Evolutionary conservation across 2,329 filamentous ascomycete genomes (phyloP).

Genomic region (Colletotrichum tanaceti): DNA sequence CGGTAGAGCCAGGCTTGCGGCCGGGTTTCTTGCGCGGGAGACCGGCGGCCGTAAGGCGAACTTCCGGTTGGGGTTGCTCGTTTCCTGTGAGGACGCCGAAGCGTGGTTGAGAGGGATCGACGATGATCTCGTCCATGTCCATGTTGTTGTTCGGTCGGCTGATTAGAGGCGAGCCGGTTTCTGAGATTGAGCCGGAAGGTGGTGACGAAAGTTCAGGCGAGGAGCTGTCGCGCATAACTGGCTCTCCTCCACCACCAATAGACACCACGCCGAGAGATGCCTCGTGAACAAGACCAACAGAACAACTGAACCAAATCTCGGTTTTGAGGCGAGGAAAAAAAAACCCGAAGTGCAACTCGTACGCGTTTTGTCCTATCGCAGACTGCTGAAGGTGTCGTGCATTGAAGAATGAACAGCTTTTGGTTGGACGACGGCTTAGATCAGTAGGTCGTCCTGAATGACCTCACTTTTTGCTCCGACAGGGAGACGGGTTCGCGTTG

Average conservation of each 20-base stretch:
- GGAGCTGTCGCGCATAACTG: constrained; percentile 53
- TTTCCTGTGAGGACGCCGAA: constrained; percentile 49
- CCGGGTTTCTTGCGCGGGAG: constrained; percentile 73
- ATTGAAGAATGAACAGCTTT: constrained; percentile 9
- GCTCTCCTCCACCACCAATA: constrained; percentile 36
- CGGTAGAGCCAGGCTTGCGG: constrained; percentile 70
- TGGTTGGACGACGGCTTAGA: constrained; percentile 14
- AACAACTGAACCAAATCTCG: background rate
- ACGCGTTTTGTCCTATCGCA: background rate
- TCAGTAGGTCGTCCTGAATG: constrained; percentile 36
- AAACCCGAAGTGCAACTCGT: background rate
- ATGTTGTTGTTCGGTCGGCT: constrained; percentile 46
- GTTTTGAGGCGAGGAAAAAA: background rate
- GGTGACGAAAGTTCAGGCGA: constrained; percentile 64
- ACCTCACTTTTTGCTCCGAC: constrained; percentile 37
- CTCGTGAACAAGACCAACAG: background rate
- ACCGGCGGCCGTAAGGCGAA: constrained; percentile 65
- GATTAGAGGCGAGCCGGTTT: constrained; percentile 58
- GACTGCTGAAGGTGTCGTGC: constrained; percentile 13
- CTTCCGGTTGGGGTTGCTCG: constrained; percentile 36
- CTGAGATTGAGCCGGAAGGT: constrained; percentile 62
- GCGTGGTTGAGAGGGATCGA: constrained; percentile 54
- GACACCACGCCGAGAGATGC: constrained; percentile 19
- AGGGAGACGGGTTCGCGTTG: constrained; percentile 29
- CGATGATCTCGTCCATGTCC: constrained; percentile 64